Evolutionary conservation across 2,329 filamentous ascomycete species (phyloP).

Genomic region (Dothistroma septosporum): DNA sequence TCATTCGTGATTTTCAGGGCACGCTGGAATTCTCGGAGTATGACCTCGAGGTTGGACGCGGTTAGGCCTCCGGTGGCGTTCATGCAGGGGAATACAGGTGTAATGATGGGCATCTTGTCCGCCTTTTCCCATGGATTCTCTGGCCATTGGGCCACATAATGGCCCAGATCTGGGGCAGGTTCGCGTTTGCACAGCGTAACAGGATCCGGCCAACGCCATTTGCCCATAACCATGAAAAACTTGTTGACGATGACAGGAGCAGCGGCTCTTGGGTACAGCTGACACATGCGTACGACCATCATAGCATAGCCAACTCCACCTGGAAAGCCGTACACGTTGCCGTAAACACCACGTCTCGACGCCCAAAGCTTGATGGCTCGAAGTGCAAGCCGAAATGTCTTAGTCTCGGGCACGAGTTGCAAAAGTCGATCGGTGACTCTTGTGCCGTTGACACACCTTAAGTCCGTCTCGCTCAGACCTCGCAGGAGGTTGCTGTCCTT

Average conservation of each 20-base stretch:
- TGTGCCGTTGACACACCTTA: conserved; percentile 88
- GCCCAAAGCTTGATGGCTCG: conserved; percentile 97
- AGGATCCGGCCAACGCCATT: conserved; percentile 94
- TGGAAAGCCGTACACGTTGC: conserved; percentile 93
- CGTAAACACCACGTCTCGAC: conserved; percentile 84
- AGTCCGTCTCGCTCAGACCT: conserved; percentile 79
- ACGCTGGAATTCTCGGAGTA: conserved; percentile 75
- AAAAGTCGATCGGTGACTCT: conserved; percentile 92
- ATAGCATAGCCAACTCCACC: conserved; percentile 98
- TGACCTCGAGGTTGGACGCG: conserved; percentile 76
- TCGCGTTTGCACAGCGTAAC: conserved; percentile 86
- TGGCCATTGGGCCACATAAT: conserved; percentile 92
- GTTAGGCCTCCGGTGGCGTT: conserved; percentile 95
- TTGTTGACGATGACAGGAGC: conserved; percentile 85
- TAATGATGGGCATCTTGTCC: conserved; percentile 97
- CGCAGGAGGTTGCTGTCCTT: conserved; percentile 80
- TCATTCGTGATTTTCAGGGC: conserved; percentile 72
- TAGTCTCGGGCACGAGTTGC: conserved; percentile 79
- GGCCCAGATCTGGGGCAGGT: conserved; percentile 67
- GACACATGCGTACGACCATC: conserved; percentile 91
- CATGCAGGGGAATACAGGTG: conserved; percentile 95
- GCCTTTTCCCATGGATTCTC: conserved; percentile 75
- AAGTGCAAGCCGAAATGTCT: conserved; percentile 82
- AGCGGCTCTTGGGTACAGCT: conserved; percentile 89
- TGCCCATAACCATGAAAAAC: conserved; percentile 87